A percentile compares a stretch with the other conserved stretches of the same genome.
phyloP scores from a whole-genome alignment of 108 stramenopile genomes.

The Nitzschia sp. region DNA sequence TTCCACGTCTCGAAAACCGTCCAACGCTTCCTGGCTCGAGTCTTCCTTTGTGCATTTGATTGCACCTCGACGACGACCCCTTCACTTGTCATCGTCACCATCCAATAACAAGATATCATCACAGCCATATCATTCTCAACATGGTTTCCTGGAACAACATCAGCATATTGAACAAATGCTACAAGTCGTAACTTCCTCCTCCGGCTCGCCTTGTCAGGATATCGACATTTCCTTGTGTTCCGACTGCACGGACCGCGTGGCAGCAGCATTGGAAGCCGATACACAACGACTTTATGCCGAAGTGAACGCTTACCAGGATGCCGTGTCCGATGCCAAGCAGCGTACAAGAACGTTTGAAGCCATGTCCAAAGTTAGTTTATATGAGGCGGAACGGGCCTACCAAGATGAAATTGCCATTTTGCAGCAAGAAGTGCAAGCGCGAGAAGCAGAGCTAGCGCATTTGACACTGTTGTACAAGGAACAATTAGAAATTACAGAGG shows the following conservation, averaged over 20 bases:
- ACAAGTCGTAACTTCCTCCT: conserved; percentile 11
- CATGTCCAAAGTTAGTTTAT: conserved; percentile 20
- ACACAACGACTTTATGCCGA: conserved; percentile 51
- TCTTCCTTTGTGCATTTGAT: conserved; percentile 46
- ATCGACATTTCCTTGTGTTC: conserved; percentile 31
- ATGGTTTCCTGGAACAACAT: conserved; percentile 34
- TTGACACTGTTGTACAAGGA: conserved; percentile 29
- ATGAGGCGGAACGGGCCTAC: conserved; percentile 27
- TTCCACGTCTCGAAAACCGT: background rate
- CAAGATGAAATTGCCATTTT: conserved; percentile 40
- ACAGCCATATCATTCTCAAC: conserved; percentile 4
- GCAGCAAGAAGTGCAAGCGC: conserved; percentile 27
- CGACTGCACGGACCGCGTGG: conserved; percentile 48
- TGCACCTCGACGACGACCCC: conserved; percentile 12
- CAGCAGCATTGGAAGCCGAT: conserved; percentile 47
- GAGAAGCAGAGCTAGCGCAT: conserved; percentile 35
- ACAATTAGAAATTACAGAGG: conserved; percentile 23
- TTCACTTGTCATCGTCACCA: conserved; percentile 7
- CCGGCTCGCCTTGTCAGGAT: conserved; percentile 1
- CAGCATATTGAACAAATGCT: conserved; percentile 26
- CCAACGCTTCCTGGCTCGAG: conserved; percentile 29
- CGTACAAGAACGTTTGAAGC: conserved; percentile 17
- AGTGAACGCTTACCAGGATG: conserved; percentile 34
- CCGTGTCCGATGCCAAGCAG: conserved; percentile 25
- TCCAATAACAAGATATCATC: background rate